Conservation (phyloP, 208 protist species). For the Acanthamoeba sp. region DNA sequence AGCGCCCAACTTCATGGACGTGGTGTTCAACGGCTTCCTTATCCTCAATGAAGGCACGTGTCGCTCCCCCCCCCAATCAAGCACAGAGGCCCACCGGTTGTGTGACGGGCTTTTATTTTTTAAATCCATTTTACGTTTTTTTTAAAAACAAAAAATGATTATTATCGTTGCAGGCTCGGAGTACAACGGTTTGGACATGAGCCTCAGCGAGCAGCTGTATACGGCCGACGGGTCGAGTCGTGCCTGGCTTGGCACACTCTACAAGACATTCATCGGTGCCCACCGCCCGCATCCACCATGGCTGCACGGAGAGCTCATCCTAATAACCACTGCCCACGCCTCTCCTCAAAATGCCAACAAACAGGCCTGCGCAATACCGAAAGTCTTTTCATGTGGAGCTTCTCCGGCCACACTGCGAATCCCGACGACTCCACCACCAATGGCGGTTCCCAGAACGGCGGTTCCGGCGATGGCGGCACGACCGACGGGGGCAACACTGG, state of each 20-base stretch:
- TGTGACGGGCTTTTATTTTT: no score
- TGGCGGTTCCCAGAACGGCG: no score
- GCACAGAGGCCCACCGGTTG: no score
- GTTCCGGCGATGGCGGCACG: neutral
- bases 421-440: neutral
- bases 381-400: neutral
- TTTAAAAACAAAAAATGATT: no score
- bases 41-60: slow-evolving; percentile 14
- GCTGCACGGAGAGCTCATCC: no score
- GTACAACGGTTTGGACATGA: slow-evolving; percentile 36
- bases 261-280: neutral
- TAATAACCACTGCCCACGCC: no score
- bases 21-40: slow-evolving; percentile 76
- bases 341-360: neutral
- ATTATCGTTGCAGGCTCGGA: neutral
- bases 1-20: slow-evolving; percentile 81
- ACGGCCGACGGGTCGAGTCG: neutral
- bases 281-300: neutral
- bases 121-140: no score
- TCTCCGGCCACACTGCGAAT: neutral
- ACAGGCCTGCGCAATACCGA: neutral
- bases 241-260: neutral
- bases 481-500: neutral
- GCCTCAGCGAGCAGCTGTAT: slow-evolving; percentile 58
- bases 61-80: neutral